Conservation (phyloP, 2,329 filamentous ascomycete genomes). For the Triangularia setosa region DNA sequence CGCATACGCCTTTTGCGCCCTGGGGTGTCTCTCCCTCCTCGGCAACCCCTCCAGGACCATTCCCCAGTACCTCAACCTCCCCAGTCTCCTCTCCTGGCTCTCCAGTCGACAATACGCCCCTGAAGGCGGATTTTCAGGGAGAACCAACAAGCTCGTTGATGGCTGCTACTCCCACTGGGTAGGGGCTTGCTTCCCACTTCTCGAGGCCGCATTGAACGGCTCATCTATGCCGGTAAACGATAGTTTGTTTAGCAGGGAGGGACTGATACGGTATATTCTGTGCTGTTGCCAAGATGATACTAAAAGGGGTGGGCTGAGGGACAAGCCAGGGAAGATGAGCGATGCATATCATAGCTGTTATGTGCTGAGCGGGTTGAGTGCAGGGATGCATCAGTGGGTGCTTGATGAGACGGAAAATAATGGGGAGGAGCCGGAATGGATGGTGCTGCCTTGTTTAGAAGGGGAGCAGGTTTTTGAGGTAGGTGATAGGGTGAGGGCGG, state of each 20-base stretch:
- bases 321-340: conserved; percentile 85
- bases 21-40: conserved; percentile 83
- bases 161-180: conserved; percentile 99
- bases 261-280: conserved; percentile 83
- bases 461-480: conserved; percentile 64
- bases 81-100: conserved; percentile 78
- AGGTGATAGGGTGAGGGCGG: conserved; percentile 62
- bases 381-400: conserved; percentile 67
- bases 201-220: conserved; percentile 69
- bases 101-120: conserved; percentile 84
- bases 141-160: conserved; percentile 96
- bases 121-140: conserved; percentile 87
- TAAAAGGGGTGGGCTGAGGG: conserved; percentile 74
- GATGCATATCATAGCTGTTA: conserved; percentile 95
- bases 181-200: conserved; percentile 86
- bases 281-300: conserved; percentile 76
- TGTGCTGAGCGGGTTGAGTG: conserved; percentile 79
- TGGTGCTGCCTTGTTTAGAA: conserved; percentile 45
- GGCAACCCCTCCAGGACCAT: conserved; percentile 74
- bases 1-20: conserved; percentile 90
- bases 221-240: conserved; percentile 33
- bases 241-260: conserved; percentile 75
- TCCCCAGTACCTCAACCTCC: conserved; percentile 69
- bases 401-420: conserved; percentile 38
- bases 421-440: conserved; percentile 38